Percentiles rank a stretch among this genome's conserved stretches.
phyloP scores from a whole-genome alignment of 805 yeast species.

The Yarrowia sp. region DNA sequence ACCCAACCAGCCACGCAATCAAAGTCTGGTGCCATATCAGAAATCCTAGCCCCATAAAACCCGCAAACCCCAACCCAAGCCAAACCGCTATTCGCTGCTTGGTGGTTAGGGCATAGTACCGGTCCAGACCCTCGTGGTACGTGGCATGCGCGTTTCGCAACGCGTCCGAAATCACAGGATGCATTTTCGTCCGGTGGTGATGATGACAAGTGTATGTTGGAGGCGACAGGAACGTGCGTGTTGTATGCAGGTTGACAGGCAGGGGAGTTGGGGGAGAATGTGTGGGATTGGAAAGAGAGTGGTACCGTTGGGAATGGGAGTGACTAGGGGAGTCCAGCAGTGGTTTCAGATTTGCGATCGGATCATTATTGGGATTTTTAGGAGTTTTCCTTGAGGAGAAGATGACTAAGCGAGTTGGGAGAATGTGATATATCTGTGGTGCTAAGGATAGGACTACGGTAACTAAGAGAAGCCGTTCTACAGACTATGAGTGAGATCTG shows the following conservation, averaged over 20 bases:
- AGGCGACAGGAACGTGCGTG: background rate
- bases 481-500: too few species aligned
- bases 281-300: background rate
- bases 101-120: slow-evolving; percentile 26
- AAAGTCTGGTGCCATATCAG: slow-evolving; percentile 39
- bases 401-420: too few species aligned
- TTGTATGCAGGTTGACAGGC: background rate
- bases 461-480: too few species aligned
- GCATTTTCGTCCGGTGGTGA: background rate
- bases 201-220: background rate
- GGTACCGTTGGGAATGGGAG: too few species aligned
- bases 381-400: too few species aligned
- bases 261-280: too few species aligned
- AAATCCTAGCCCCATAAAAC: slow-evolving; percentile 29
- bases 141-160: slow-evolving; percentile 18
- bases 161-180: slow-evolving; percentile 25
- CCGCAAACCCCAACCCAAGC: slow-evolving; percentile 20
- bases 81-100: slow-evolving; percentile 26
- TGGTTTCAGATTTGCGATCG: too few species aligned
- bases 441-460: too few species aligned
- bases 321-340: too few species aligned
- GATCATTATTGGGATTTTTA: too few species aligned
- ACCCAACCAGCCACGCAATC: slow-evolving; percentile 35
- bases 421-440: too few species aligned
- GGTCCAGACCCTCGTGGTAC: slow-evolving; percentile 15